Conservation (phyloP, 2,329 filamentous ascomycete species). For the Fusarium temperatum region DNA sequence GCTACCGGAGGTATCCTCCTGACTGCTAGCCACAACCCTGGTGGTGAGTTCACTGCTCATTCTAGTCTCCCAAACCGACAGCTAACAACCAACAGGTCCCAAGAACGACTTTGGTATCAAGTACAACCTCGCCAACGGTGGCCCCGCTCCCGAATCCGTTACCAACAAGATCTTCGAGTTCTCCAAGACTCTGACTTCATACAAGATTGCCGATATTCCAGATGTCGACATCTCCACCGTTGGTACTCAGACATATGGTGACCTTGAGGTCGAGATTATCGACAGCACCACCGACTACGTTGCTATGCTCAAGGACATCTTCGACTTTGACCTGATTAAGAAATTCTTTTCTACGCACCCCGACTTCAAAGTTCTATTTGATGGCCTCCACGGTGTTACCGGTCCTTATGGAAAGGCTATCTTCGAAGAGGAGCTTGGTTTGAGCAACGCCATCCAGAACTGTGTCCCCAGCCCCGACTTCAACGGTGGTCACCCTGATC, state of each 20-base stretch:
- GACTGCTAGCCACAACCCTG: constrained; percentile 98
- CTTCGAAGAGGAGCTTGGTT: constrained; percentile 91
- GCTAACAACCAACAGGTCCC: constrained; percentile 67
- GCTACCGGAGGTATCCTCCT: constrained; percentile 96
- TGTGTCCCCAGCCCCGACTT: constrained; percentile 94
- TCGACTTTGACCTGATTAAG: constrained; percentile 96
- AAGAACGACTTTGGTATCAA: constrained; percentile 99
- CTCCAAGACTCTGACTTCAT: constrained; percentile 88
- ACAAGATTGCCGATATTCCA: constrained; percentile 90
- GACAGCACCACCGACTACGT: constrained; percentile 94
- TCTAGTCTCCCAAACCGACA: background rate
- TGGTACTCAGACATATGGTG: constrained; percentile 84
- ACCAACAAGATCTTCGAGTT: constrained; percentile 98
- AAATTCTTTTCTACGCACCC: constrained; percentile 86
- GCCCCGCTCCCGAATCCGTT: constrained; percentile 92
- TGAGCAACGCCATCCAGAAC: constrained; percentile 84
- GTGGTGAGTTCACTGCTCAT: constrained; percentile 68
- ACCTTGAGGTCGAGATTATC: constrained; percentile 92
- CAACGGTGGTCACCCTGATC: constrained; percentile 95
- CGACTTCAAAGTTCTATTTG: constrained; percentile 97
- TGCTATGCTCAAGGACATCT: constrained; percentile 96
- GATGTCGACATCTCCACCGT: constrained; percentile 85
- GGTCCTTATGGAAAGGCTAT: constrained; percentile 95
- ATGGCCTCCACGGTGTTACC: constrained; percentile 93
- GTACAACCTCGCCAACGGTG: constrained; percentile 97